Conservation (phyloP, 495 filamentous ascomycete species). For the Hypoxylon perforatum region DNA sequence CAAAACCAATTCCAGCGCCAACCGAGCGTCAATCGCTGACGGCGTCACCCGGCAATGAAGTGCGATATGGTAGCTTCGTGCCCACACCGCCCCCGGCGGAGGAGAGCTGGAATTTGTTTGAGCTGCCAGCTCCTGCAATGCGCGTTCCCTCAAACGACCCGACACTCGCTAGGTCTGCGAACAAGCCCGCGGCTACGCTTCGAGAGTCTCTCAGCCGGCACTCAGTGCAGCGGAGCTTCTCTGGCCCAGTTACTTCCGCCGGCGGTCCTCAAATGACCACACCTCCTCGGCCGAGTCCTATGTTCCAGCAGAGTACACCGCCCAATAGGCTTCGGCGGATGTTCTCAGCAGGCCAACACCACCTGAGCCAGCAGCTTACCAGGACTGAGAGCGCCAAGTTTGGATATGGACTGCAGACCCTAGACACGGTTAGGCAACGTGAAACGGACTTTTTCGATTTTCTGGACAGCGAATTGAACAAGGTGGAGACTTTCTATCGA, state of each 20-base stretch:
- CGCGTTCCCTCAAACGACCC: slow-evolving; percentile 58
- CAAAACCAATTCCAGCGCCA: slow-evolving; percentile 45
- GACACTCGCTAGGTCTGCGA: slow-evolving; percentile 3
- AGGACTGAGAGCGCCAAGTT: slow-evolving; percentile 30
- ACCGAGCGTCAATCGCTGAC: slow-evolving; percentile 50
- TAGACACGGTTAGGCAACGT: slow-evolving; percentile 63
- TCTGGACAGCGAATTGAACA: slow-evolving; percentile 80
- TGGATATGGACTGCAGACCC: slow-evolving; percentile 46
- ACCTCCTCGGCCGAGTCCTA: slow-evolving; percentile 5
- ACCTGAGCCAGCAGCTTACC: slow-evolving; percentile 12
- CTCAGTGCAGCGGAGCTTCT: slow-evolving; percentile 27
- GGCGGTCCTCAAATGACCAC: slow-evolving; percentile 12
- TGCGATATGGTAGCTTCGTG: slow-evolving; percentile 80
- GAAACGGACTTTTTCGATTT: slow-evolving; percentile 84
- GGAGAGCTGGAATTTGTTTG: slow-evolving; percentile 54
- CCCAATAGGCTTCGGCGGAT: slow-evolving; percentile 37
- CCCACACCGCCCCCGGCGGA: slow-evolving; percentile 66
- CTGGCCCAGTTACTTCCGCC: slow-evolving; percentile 12
- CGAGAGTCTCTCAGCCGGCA: slow-evolving; percentile 25
- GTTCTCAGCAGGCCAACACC: slow-evolving; percentile 33
- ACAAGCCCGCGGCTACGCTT: slow-evolving; percentile 17
- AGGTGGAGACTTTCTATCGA: slow-evolving; percentile 87
- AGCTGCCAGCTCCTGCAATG: slow-evolving; percentile 81
- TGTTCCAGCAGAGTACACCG: slow-evolving; percentile 11
- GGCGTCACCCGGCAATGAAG: slow-evolving; percentile 43